Percentiles rank a stretch among this genome's conserved stretches.
phyloP scores from a whole-genome alignment of 768 basidiomycete species.

The Cyclocybe cylindracea region DNA sequence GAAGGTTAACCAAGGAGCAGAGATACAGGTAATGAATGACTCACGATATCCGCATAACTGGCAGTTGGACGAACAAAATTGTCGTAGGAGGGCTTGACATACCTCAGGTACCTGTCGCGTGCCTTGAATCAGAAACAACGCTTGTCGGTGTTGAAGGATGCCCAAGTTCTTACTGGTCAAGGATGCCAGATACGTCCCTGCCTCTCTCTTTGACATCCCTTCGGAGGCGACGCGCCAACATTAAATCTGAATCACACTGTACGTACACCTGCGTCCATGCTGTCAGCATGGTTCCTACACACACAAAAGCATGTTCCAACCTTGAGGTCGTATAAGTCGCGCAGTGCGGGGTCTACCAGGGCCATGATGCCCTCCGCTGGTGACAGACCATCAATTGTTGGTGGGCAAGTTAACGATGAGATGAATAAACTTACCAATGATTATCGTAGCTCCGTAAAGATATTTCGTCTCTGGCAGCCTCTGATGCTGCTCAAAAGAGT shows the following conservation, averaged over 20 bases:
- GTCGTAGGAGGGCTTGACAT: constrained; percentile 94
- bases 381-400: no score
- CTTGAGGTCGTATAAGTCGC: constrained; percentile 90
- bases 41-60: constrained; percentile 86
- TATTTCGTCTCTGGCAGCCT: constrained; percentile 78
- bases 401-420: no score
- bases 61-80: constrained; percentile 91
- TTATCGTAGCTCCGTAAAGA: constrained; percentile 90
- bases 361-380: constrained; percentile 91
- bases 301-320: constrained; percentile 30
- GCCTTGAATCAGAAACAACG: background rate
- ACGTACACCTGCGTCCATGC: constrained; percentile 66
- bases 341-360: constrained; percentile 74
- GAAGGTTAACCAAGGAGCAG: background rate
- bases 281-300: background rate
- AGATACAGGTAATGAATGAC: constrained; percentile 6
- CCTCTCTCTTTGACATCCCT: constrained; percentile 90
- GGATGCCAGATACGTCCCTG: constrained; percentile 79
- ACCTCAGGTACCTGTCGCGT: constrained; percentile 75
- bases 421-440: constrained; percentile 58
- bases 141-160: background rate
- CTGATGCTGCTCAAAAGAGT: constrained; percentile 92
- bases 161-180: constrained; percentile 68
- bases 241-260: constrained; percentile 93
- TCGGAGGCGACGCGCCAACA: constrained; percentile 91